Conservation (phyloP, 352 stramenopile species). For the Blastocystis sp. region DNA sequence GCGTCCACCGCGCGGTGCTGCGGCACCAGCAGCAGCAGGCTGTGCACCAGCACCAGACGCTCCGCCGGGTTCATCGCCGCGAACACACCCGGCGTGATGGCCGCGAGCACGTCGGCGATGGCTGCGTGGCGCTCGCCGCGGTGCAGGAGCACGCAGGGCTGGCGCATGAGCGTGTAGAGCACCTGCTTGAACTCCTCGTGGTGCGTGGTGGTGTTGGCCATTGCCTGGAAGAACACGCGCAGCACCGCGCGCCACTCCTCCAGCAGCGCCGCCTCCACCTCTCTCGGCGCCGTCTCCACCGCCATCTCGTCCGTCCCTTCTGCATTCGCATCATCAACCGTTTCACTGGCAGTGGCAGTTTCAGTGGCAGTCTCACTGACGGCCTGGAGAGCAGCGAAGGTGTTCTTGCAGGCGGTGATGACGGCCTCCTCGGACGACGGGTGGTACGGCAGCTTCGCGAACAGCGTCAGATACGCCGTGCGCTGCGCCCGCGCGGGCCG, state of each 20-base stretch:
- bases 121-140: neutral
- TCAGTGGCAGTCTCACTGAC: no score
- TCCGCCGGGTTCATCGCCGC: constrained; percentile 42
- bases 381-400: neutral
- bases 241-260: constrained; percentile 21
- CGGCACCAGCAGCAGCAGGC: constrained; percentile 15
- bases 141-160: neutral
- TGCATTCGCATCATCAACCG: no score
- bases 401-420: neutral
- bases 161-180: constrained; percentile 21
- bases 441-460: constrained; percentile 5
- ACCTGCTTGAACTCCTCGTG: constrained; percentile 8
- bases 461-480: constrained; percentile 8
- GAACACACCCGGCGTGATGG: constrained; percentile 29
- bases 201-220: constrained; percentile 24
- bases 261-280: neutral
- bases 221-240: constrained; percentile 40
- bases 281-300: neutral
- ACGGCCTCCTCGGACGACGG: constrained; percentile 19
- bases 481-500: neutral
- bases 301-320: neutral
- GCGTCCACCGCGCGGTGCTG: constrained; percentile 7
- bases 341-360: no score
- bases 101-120: constrained; percentile 6
- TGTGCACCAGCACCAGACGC: constrained; percentile 2